These are phyloP conservation scores for Fusarium proliferatum DNA, from an alignment of 2,329 filamentous ascomycete genomes.

Conservation along the genomic window DNA sequence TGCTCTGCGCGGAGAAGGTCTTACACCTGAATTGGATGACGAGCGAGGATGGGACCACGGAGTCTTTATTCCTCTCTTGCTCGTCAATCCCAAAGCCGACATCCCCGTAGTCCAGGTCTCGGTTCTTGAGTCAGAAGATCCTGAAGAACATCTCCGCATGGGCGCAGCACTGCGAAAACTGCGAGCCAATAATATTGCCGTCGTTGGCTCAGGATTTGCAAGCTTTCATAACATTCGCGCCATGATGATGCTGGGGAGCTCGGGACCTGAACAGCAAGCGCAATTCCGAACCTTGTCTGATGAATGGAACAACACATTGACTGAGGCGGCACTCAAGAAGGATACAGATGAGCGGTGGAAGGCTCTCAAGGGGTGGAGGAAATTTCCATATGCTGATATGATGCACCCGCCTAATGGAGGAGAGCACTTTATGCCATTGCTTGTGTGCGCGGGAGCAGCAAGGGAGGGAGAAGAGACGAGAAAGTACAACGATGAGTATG, in stretches of 20 bases:
- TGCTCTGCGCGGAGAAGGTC: constrained; percentile 59
- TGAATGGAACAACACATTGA: constrained; percentile 61
- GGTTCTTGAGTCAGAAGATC: constrained; percentile 63
- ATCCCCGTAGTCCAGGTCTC: constrained; percentile 68
- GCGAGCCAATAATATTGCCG: constrained; percentile 64
- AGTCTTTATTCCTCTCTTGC: constrained; percentile 68
- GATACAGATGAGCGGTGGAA: constrained; percentile 51
- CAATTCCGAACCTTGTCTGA: constrained; percentile 45
- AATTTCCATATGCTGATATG: constrained; percentile 58
- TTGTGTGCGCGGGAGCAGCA: constrained; percentile 66
- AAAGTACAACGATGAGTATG: constrained; percentile 61
- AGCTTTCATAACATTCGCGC: constrained; percentile 65
- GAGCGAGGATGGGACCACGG: constrained; percentile 68
- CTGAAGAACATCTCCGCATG: constrained; percentile 61
- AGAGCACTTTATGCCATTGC: constrained; percentile 69
- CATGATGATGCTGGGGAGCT: constrained; percentile 54
- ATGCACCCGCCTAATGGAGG: constrained; percentile 66
- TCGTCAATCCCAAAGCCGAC: constrained; percentile 63
- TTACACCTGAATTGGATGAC: constrained; percentile 54
- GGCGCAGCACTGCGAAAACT: constrained; percentile 63
- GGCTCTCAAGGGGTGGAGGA: constrained; percentile 60
- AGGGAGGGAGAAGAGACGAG: constrained; percentile 55
- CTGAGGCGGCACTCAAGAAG: constrained; percentile 52
- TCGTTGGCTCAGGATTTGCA: constrained; percentile 70
- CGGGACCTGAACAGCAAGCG: constrained; percentile 33